Percentiles rank a stretch among this genome's conserved stretches.
Conservation (phyloP, 495 filamentous ascomycete genomes). For the Xeromyces bisporus region DNA sequence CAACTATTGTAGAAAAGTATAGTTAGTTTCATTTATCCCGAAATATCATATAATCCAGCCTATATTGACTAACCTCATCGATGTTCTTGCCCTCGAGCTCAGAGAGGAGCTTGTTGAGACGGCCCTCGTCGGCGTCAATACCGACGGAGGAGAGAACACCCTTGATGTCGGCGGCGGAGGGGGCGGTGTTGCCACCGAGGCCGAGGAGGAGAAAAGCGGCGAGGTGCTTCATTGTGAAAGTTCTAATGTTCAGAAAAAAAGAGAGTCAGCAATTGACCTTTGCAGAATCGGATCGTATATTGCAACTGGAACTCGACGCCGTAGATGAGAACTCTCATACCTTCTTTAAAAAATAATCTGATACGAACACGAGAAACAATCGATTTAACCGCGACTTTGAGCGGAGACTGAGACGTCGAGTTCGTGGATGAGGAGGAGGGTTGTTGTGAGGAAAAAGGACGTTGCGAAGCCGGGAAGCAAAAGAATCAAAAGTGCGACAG, state of each 20-base stretch:
- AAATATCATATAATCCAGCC: background rate
- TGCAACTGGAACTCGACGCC: too few relatives aligned
- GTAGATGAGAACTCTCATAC: too few relatives aligned
- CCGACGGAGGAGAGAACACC: conserved; percentile 83
- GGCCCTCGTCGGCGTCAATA: conserved; percentile 83
- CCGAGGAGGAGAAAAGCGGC: conserved; percentile 95
- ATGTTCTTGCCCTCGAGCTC: conserved; percentile 98
- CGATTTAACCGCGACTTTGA: conserved; percentile 77
- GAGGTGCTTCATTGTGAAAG: conserved; percentile 94
- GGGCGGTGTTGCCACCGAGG: conserved; percentile 82
- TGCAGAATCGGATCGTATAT: too few relatives aligned
- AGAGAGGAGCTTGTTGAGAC: conserved; percentile 63
- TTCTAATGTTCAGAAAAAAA: conserved; percentile 3
- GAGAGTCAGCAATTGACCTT: conserved; percentile 2
- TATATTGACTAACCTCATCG: conserved; percentile 62
- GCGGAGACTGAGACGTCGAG: conserved; percentile 81
- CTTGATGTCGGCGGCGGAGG: conserved; percentile 79
- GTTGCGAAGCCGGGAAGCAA: conserved; percentile 10
- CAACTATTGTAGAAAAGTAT: conserved; percentile 37
- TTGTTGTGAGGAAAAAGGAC: too few relatives aligned
- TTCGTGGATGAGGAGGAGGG: conserved; percentile 28
- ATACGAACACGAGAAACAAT: conserved; percentile 77
- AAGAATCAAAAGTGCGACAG: conserved; percentile 30
- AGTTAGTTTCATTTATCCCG: conserved; percentile 5
- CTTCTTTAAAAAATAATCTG: too few relatives aligned